These are phyloP conservation scores for Blepharisma japonicum DNA, from an alignment of 73 alveolate species.

Conservation along the genomic window DNA sequence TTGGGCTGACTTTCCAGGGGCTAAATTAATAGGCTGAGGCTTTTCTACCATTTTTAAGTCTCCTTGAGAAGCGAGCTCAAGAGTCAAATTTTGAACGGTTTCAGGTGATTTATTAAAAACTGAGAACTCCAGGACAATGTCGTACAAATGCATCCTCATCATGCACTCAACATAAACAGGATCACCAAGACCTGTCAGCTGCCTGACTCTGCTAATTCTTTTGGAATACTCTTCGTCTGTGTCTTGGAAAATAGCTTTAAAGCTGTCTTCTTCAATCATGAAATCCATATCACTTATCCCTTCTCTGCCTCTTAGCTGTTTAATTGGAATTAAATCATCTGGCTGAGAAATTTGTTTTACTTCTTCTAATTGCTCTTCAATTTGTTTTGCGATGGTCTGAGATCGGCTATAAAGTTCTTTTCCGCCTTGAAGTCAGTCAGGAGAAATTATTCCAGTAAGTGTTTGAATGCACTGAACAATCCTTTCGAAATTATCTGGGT, in stretches of 20 bases:
- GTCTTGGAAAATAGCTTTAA: constrained; percentile 20
- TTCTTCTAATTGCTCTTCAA: background rate
- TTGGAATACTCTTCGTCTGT: constrained; percentile 44
- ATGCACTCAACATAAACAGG: constrained; percentile 88
- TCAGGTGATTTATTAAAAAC: constrained; percentile 77
- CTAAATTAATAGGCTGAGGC: constrained; percentile 72
- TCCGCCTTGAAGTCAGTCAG: constrained; percentile 1
- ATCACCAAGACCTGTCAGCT: constrained; percentile 92
- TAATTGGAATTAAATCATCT: constrained; percentile 58
- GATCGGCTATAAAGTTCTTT: background rate
- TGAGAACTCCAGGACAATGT: constrained; percentile 73
- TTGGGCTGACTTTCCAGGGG: constrained; percentile 68
- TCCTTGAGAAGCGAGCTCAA: constrained; percentile 80
- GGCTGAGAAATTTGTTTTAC: constrained; percentile 35
- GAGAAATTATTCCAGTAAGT: background rate
- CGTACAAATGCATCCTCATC: constrained; percentile 82
- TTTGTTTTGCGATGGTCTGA: background rate
- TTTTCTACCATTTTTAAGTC: constrained; percentile 85
- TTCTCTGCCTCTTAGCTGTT: constrained; percentile 63
- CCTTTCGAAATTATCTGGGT: constrained; percentile 22
- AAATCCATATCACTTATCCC: constrained; percentile 67
- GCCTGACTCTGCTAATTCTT: constrained; percentile 40
- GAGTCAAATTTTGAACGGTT: constrained; percentile 77
- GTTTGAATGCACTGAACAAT: constrained; percentile 2
- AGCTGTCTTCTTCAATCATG: constrained; percentile 52